phyloP scores from a whole-genome alignment of 2,329 filamentous ascomycete genomes.

The Alternaria gansuensis region DNA sequence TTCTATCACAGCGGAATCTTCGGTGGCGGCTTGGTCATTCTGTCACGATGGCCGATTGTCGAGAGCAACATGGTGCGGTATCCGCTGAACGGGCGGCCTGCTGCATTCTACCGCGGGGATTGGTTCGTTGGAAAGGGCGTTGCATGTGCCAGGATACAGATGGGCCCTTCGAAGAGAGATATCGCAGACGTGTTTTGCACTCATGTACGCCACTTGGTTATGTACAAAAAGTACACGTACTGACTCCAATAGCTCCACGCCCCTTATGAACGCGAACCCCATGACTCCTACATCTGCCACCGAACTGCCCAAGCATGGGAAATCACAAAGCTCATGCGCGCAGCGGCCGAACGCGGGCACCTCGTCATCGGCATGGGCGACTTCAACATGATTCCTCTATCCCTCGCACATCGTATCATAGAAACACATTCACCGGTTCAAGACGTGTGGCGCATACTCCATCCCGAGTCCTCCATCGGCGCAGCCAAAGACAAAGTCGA shows the following conservation, averaged over 20 bases:
- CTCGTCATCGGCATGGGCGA: conserved; percentile 88
- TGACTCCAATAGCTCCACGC: conserved; percentile 72
- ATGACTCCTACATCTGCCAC: conserved; percentile 89
- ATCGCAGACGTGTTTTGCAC: conserved; percentile 92
- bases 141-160: conserved; percentile 80
- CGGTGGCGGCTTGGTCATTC: conserved; percentile 85
- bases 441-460: conserved; percentile 84
- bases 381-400: conserved; percentile 95
- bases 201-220: conserved; percentile 63
- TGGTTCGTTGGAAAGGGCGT: conserved; percentile 98
- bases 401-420: conserved; percentile 83
- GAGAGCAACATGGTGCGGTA: conserved; percentile 88
- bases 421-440: conserved; percentile 78
- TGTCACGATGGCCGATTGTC: conserved; percentile 91
- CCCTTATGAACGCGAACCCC: conserved; percentile 79
- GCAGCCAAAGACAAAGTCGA: conserved; percentile 74
- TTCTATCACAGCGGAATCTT: conserved; percentile 92
- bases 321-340: conserved; percentile 86
- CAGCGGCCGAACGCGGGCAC: conserved; percentile 80
- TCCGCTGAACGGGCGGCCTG: conserved; percentile 90
- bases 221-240: conserved; percentile 21
- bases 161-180: conserved; percentile 70
- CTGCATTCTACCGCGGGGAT: conserved; percentile 92
- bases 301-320: conserved; percentile 95
- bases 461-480: conserved; percentile 84